A percentile compares a stretch with the other conserved stretches of the same genome.
phyloP scores from a whole-genome alignment of 177 flowering plant genomes.

The Vitis hybrid region DNA sequence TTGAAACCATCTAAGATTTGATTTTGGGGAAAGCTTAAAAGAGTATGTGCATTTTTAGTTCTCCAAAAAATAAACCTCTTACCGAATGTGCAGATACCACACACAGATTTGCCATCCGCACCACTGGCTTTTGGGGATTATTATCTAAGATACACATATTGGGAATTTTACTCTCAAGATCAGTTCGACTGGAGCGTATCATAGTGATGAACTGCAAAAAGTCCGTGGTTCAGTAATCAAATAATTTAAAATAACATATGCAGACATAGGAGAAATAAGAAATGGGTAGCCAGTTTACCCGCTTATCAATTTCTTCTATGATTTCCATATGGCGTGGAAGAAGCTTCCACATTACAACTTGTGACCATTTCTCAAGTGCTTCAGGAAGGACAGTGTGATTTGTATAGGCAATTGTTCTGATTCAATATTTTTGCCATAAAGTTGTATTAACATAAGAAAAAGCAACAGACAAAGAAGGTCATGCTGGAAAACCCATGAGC shows the following conservation, averaged over 20 bases:
- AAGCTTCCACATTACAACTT: constrained; percentile 89
- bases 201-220: constrained; percentile 67
- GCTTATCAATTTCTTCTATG: constrained; percentile 86
- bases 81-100: constrained; percentile 95
- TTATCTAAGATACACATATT: constrained; percentile 72
- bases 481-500: neutral
- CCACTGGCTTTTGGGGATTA: constrained; percentile 88
- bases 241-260: neutral
- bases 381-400: constrained; percentile 99
- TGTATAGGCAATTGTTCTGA: constrained; percentile 95
- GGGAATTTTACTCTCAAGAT: constrained; percentile 66
- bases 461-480: neutral
- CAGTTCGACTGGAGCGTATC: constrained; percentile 51
- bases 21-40: neutral
- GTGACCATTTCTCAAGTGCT: constrained; percentile 99
- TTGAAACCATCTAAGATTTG: neutral
- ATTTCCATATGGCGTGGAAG: constrained; percentile 99
- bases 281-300: constrained; percentile 38
- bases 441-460: neutral
- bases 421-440: constrained; percentile 3
- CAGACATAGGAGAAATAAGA: constrained; percentile 4
- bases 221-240: neutral
- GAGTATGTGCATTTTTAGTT: neutral
- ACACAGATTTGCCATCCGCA: constrained; percentile 96
- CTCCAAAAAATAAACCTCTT: constrained; percentile 22